Evolutionary conservation across 1,139 yeast genomes (phyloP), one percentile per base, ranked within the genome.

Genomic region (Debaryomyces singareniensis): DNA sequence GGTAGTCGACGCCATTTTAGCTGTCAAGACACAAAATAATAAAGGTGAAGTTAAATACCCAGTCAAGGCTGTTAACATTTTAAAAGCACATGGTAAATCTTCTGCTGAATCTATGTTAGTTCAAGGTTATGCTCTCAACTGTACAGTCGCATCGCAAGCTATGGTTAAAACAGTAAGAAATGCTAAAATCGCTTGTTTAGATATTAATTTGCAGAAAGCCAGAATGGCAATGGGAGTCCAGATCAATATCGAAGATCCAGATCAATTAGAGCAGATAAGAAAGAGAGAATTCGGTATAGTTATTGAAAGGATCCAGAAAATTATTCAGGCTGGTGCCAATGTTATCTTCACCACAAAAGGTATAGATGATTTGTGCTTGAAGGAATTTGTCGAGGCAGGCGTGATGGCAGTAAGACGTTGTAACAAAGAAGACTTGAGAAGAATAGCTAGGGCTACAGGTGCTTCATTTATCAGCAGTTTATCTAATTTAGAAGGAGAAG

Each of bases 201-300:
- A 93, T 58, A 76, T 93, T 60, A 91, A 93, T 58, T 67, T 93
- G 51, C 98, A 93, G 58, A 91, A 89, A 58, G 91, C 96, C 5
- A 78, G 89, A 56, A 87, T 93, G 97, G 96, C 97, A 24, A 78
- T 93, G 79, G 99, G 99, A 31, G 97, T 93, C 33, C 95, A 89
- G 58, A 85, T 93, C 55, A 89, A 91, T 52, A 86, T 93, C 49
- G 95, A 86, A 47, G 97, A 93, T 55, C 98, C 99, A 26, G 96
- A 91, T 45, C 96, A 87, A 61, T 73, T 93, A 47, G 99, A 93
- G 62, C 91, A 87, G 51, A 89, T 93, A 45, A 76, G 98, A 53
- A 81, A 87, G 58, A 78, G 97, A 50, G 99, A 93, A 62, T 80
- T 81, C 47, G 96, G 91, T 34, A 86, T 93, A 39, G 78, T 89